Base-by-base conservation (phyloP, 2,329 filamentous ascomycete species). In the Pseudonectria foliicola region DNA sequence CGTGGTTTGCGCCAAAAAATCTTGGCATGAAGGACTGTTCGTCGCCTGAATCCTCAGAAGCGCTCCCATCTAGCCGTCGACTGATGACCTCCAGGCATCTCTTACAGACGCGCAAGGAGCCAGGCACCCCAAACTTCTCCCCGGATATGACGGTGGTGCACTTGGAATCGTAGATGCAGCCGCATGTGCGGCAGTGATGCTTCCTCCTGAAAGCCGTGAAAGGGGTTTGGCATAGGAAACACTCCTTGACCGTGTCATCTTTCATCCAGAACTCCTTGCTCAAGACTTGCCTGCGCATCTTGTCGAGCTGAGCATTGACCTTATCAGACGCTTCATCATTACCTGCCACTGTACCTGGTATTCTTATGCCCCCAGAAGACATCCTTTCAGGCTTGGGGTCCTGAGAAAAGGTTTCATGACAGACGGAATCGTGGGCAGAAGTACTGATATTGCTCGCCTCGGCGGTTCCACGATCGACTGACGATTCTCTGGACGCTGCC, bases 251-350 rank as follows among this genome's bases (percentile, higher is more conserved):
- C 43, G 93, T 95, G 54, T 96, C 92, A 56, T 98, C 92, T 40
- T 88, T 85, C 92, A 98, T 98, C 92, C 90, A 96, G 50, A 95
- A 96, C 49, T 96, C 89, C 53, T 89, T 92, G 57, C 85, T 94
- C 29, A 96, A 66, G 7, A 98, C 81, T 53, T 90, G 88, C 51
- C 86, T 85, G 43, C 83, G 79, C 69, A 95, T 82, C 48, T 84
- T 81, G 32, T 77, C 77, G 6, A 82, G 63, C 35, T 75, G 71
- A 7, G 75, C 71, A 49, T 67, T 80, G 38, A 80, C 75, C 31
- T 68, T 66, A 39, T 77, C 76, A 3, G 73, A 70, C 5, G 70
- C 71, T 3, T 72, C 72, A 47, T 77, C 74, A 24, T 53, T 52
- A 36, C 70, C 71, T 8, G 63, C 62, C 11, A 69, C 72, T 2